phyloP scores from a whole-genome alignment of 2,329 filamentous ascomycete species.

The Pseudogymnoascus sp. region DNA sequence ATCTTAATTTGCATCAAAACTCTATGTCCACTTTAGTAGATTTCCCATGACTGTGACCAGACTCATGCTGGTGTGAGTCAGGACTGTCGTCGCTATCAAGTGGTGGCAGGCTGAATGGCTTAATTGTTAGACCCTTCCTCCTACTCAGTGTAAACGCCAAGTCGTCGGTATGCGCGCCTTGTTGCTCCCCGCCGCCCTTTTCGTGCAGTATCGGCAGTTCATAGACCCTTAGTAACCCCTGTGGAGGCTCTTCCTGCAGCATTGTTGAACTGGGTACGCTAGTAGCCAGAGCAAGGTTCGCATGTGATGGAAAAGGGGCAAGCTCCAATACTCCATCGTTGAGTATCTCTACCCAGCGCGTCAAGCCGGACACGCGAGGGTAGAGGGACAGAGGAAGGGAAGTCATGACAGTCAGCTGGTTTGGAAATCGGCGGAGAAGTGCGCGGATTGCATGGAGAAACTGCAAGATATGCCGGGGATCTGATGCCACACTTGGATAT shows the following conservation, averaged over 20 bases:
- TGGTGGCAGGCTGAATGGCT: slow-evolving; percentile 82
- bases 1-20: slow-evolving; percentile 18
- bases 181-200: slow-evolving; percentile 65
- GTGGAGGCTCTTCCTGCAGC: slow-evolving; percentile 60
- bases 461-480: slow-evolving; percentile 64
- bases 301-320: slow-evolving; percentile 56
- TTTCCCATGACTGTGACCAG: slow-evolving; percentile 13
- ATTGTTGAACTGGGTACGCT: slow-evolving; percentile 42
- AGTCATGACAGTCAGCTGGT: slow-evolving; percentile 60
- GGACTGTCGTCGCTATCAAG: slow-evolving; percentile 57
- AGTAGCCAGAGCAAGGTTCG: slow-evolving; percentile 30
- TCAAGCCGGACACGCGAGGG: slow-evolving; percentile 64
- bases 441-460: slow-evolving; percentile 74
- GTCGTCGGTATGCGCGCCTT: slow-evolving; percentile 66
- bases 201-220: slow-evolving; percentile 79
- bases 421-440: slow-evolving; percentile 59
- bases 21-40: slow-evolving; percentile 28
- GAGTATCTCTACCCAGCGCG: slow-evolving; percentile 78
- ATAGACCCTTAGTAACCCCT: slow-evolving; percentile 79
- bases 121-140: slow-evolving; percentile 70
- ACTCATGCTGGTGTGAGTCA: slow-evolving; percentile 24
- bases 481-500: slow-evolving; percentile 60
- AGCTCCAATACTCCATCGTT: slow-evolving; percentile 83
- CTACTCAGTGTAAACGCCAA: slow-evolving; percentile 84
- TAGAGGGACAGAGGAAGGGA: slow-evolving; percentile 75